Conservation (phyloP, 441 rosid species). For the Gossypium trilobum region DNA sequence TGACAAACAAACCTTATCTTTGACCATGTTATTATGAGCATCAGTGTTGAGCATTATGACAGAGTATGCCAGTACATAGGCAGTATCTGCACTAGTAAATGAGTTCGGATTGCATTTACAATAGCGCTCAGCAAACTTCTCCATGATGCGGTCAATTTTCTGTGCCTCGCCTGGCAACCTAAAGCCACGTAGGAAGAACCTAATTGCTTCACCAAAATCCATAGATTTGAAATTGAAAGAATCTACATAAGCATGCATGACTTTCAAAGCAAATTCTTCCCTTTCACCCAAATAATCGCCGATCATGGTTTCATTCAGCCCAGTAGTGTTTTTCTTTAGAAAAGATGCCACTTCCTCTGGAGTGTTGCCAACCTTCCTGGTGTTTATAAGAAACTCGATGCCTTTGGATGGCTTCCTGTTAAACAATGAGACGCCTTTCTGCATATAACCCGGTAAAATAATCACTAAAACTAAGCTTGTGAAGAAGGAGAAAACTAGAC, state of each 20-base stretch:
- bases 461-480: slow-evolving; percentile 23
- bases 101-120: slow-evolving; percentile 92
- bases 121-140: slow-evolving; percentile 94
- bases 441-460: slow-evolving; percentile 39
- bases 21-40: slow-evolving; percentile 95
- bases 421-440: slow-evolving; percentile 84
- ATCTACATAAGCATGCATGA: slow-evolving; percentile 97
- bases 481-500: slow-evolving; percentile 3
- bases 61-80: slow-evolving; percentile 97
- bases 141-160: slow-evolving; percentile 98
- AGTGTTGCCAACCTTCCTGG: slow-evolving; percentile 63
- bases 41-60: slow-evolving; percentile 98
- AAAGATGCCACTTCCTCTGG: slow-evolving; percentile 78
- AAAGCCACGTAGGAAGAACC: slow-evolving; percentile 89
- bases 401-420: slow-evolving; percentile 95
- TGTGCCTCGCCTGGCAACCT: slow-evolving; percentile 98
- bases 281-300: slow-evolving; percentile 98
- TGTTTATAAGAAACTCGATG: slow-evolving; percentile 69
- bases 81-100: slow-evolving; percentile 92
- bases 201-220: slow-evolving; percentile 89
- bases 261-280: slow-evolving; percentile 79
- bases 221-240: slow-evolving; percentile 80
- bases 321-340: slow-evolving; percentile 51
- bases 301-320: slow-evolving; percentile 77
- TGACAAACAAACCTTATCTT: slow-evolving; percentile 71